A percentile compares a stretch with the other conserved stretches of the same genome.
These are phyloP conservation scores for Candida easanensis DNA, from an alignment of 805 yeast genomes.

Conservation along the genomic window DNA sequence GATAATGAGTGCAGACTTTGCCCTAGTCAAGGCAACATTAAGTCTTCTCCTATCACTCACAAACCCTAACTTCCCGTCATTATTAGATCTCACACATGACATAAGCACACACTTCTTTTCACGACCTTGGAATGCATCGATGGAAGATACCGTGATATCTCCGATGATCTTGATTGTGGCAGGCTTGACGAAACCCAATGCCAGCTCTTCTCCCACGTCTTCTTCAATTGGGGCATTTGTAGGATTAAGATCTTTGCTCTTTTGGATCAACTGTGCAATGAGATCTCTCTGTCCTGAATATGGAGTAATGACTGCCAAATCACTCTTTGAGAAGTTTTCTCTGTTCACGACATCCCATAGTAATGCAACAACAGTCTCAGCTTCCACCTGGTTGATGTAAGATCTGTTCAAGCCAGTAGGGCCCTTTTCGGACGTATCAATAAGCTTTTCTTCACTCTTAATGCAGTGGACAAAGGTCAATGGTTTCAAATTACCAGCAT, in stretches of 20 bases:
- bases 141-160: slow-evolving; percentile 49
- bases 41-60: slow-evolving; percentile 58
- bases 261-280: slow-evolving; percentile 47
- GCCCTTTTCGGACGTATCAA: background rate
- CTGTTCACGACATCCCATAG: background rate
- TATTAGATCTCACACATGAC: slow-evolving; percentile 72
- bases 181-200: slow-evolving; percentile 7
- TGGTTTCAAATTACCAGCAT: slow-evolving; percentile 47
- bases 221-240: slow-evolving; percentile 40
- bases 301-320: slow-evolving; percentile 72
- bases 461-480: slow-evolving; percentile 53
- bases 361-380: background rate
- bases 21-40: slow-evolving; percentile 73
- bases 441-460: background rate
- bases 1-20: slow-evolving; percentile 41
- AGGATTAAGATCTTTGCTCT: slow-evolving; percentile 51
- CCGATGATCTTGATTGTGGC: slow-evolving; percentile 32
- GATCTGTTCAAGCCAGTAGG: background rate
- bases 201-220: slow-evolving; percentile 53
- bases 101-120: slow-evolving; percentile 76
- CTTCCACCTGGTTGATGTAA: background rate
- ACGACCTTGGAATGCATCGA: slow-evolving; percentile 89
- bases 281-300: slow-evolving; percentile 72
- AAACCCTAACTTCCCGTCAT: slow-evolving; percentile 54
- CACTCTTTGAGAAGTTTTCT: slow-evolving; percentile 10